A percentile compares a stretch with the other conserved stretches of the same genome.
These are phyloP conservation scores for Russula dissimulans DNA, from an alignment of 768 basidiomycete genomes.

Conservation along the genomic window DNA sequence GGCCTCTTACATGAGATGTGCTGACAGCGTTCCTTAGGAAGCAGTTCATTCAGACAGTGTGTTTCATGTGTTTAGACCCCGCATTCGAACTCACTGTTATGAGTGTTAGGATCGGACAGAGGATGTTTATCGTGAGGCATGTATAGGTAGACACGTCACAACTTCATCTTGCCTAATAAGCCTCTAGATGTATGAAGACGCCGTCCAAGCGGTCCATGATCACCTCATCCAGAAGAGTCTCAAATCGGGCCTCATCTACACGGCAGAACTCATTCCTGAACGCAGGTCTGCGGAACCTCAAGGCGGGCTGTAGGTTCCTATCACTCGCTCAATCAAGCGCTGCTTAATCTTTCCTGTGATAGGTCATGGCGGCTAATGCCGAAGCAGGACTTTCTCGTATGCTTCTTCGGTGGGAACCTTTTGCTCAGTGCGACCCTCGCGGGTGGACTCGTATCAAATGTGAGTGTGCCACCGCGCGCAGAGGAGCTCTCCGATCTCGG, in stretches of 20 bases:
- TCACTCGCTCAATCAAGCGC: background rate
- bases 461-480: constrained; percentile 61
- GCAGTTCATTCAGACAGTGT: constrained; percentile 68
- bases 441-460: constrained; percentile 41
- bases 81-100: constrained; percentile 5
- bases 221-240: constrained; percentile 61
- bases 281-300: constrained; percentile 16
- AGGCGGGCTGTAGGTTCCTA: constrained; percentile 26
- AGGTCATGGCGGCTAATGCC: constrained; percentile 69
- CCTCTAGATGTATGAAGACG: constrained; percentile 78
- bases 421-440: constrained; percentile 78
- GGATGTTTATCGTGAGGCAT: constrained; percentile 62
- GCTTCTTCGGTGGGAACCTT: constrained; percentile 88
- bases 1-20: constrained; percentile 1
- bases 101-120: constrained; percentile 57
- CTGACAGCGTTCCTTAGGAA: constrained; percentile 34
- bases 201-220: constrained; percentile 73
- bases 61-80: background rate
- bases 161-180: background rate
- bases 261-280: constrained; percentile 71
- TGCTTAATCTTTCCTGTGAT: background rate
- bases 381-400: constrained; percentile 94
- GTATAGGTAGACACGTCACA: constrained; percentile 17
- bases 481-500: constrained; percentile 53
- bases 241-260: constrained; percentile 58